Percentiles rank a stretch among this genome's conserved stretches.
These are phyloP conservation scores for Fusarium zealandicum DNA, from an alignment of 2,329 filamentous ascomycete genomes.

Conservation along the genomic window DNA sequence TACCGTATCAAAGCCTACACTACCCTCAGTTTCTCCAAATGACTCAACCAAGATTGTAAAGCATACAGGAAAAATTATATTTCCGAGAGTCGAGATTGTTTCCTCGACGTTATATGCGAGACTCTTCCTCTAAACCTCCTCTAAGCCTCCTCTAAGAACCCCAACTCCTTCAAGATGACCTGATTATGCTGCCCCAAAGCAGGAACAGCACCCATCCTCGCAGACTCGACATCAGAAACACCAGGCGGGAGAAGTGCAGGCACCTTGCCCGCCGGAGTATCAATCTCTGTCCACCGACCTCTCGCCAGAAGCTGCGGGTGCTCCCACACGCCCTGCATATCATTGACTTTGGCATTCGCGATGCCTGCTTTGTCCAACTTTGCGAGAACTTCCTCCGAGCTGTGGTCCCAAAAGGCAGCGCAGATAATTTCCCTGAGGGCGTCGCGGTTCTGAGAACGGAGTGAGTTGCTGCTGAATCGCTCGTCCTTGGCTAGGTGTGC, in stretches of 20 bases:
- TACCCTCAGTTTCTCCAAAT: too few species aligned
- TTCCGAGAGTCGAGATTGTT: too few species aligned
- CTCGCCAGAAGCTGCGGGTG: slow-evolving; percentile 61
- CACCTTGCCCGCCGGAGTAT: slow-evolving; percentile 55
- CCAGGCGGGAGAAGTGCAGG: slow-evolving; percentile 60
- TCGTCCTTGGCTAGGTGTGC: slow-evolving; percentile 52
- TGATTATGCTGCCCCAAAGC: slow-evolving; percentile 55
- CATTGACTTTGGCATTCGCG: slow-evolving; percentile 63
- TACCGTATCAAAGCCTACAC: too few species aligned
- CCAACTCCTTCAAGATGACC: background rate
- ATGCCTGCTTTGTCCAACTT: slow-evolving; percentile 57
- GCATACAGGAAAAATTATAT: too few species aligned
- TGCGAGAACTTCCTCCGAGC: slow-evolving; percentile 50
- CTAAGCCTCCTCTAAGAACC: background rate
- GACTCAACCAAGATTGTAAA: too few species aligned
- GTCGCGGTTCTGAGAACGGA: slow-evolving; percentile 55
- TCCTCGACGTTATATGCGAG: too few species aligned
- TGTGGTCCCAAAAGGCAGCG: slow-evolving; percentile 49
- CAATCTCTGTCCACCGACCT: slow-evolving; percentile 58
- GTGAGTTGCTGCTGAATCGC: slow-evolving; percentile 56
- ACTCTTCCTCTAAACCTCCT: too few species aligned
- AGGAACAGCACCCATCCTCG: slow-evolving; percentile 55
- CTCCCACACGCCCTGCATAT: slow-evolving; percentile 62
- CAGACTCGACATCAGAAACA: slow-evolving; percentile 31
- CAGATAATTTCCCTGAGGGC: slow-evolving; percentile 56